Evolutionary conservation across 2,329 filamentous ascomycete genomes (phyloP).

Genomic region (Didymella exigua): DNA sequence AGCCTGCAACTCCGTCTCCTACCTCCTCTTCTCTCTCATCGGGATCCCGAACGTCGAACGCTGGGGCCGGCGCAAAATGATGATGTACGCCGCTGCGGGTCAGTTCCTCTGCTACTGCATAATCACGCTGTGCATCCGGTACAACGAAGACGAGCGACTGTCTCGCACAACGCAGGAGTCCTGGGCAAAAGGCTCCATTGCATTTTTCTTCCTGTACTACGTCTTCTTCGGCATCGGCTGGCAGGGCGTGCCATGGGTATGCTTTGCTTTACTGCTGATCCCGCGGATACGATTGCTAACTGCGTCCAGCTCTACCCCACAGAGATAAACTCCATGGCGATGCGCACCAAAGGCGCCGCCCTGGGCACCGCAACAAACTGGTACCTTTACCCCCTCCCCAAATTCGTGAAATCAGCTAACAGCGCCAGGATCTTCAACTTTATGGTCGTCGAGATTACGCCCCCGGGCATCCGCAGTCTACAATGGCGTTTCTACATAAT

Average conservation of each 20-base stretch:
- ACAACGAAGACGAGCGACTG: slow-evolving; percentile 41
- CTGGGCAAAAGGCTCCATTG: slow-evolving; percentile 52
- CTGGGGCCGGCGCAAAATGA: slow-evolving; percentile 63
- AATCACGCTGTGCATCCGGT: slow-evolving; percentile 58
- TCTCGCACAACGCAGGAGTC: slow-evolving; percentile 11
- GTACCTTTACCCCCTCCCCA: slow-evolving; percentile 18
- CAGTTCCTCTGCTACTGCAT: slow-evolving; percentile 60
- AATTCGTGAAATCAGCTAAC: neutral
- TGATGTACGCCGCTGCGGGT: slow-evolving; percentile 62
- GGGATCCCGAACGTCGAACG: slow-evolving; percentile 57
- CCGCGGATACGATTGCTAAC: neutral
- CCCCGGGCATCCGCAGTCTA: slow-evolving; percentile 51
- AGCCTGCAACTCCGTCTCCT: slow-evolving; percentile 59
- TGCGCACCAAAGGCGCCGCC: slow-evolving; percentile 57
- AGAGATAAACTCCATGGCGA: slow-evolving; percentile 57
- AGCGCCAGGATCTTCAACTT: slow-evolving; percentile 10
- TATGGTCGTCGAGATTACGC: slow-evolving; percentile 48
- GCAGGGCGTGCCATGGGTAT: slow-evolving; percentile 54
- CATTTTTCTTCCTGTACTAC: slow-evolving; percentile 62
- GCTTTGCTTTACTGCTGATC: neutral
- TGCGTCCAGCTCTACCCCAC: slow-evolving; percentile 49
- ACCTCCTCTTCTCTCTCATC: slow-evolving; percentile 56
- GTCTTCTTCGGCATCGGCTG: slow-evolving; percentile 59
- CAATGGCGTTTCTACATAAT: slow-evolving; percentile 54
- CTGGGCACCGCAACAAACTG: slow-evolving; percentile 59